Evolutionary conservation across 768 basidiomycete genomes (phyloP), one percentile per base, ranked within the genome.

Genomic region (Mycena indigotica): DNA sequence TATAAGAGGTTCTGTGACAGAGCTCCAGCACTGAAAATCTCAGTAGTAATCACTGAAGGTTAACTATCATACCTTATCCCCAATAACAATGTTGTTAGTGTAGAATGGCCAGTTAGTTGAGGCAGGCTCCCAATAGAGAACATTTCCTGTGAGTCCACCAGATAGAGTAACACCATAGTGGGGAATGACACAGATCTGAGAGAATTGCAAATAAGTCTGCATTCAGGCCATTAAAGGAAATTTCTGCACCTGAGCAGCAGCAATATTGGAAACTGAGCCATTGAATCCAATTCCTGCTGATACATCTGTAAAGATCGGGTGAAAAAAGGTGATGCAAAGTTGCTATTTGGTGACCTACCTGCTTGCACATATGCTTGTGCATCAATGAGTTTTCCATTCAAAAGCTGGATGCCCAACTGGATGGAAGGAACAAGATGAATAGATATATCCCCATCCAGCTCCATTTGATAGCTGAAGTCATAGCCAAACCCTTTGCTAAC

Each of bases 341-440:
- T n/a, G n/a, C n/a, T n/a, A n/a, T n/a, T n/a, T n/a, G 17, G 32
- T 8, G 17, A 35, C 17, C 32, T 35, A 35, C 32, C 32, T 8
- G 46, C 29, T 32, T 21, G 16, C 13, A 30, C 52, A 30, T 62
- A 58, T 40, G 56, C 64, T 40, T 65, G 59, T n/a, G 67, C 67
- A 32, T 68, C 65, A 8, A 68, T 64, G 21, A 68, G 49, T 50
- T 54, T 48, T 12, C 67, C 67, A 24, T 55, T 54, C 26, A 68
- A 57, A 1, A 68, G 54, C 19, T 46, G 58, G 26, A 68, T 57
- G 30, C 67, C 67, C 25, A 68, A 50, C 50, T 66, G 67, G 21
- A 68, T 28, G 25, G 60, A 53, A 3, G 67, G 67, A 2, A 65
- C 63, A 29, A 68, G 57, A 49, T 65, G 67, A 12, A 65, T 55